Evolutionary conservation across 768 basidiomycete species (phyloP), one percentile per base, ranked within the genome.

Genomic region (Podaxis sp.): DNA sequence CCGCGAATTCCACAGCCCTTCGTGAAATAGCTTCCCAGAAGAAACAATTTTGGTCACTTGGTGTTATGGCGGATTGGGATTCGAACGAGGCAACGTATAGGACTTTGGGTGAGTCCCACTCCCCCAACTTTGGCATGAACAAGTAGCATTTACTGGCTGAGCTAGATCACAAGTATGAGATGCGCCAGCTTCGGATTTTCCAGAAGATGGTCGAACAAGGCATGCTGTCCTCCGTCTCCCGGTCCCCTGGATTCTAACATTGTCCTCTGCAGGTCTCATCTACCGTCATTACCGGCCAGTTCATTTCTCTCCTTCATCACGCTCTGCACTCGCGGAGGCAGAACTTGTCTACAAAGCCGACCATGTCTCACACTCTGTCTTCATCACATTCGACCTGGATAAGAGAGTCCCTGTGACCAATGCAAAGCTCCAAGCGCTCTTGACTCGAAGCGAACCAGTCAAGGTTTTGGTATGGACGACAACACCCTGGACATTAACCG

Each of bases 401-500:
- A 59, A 61, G 11, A 62, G 68, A 16, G 66, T 65, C 27, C 50
- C 61, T 36, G 60, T 57, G 59, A 62, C 64, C 38, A 67, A 64
- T 38, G 55, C 61, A 36, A 48, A 70, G 42, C 66, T 81, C 50
- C 73, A 70, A 23, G 60, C 74, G 14, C 61, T 79, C 14, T 55
- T 81, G 5, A 64, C 68, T 1, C 69, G 64, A 16, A 67, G 52
- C 2, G 64, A 68, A 11, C 70, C 72, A 1, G 72, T 88, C 10
- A 79, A 80, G 28, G 66, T 97, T 9, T 76, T 94, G 16, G 90
- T 96, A 3, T 99, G 96, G 96, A 98, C 96, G 2, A 98, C 96
- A 3, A 98, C 96, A 0, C 92, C 96, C 1, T 99, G 96, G 96
- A 98, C 93, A 3, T 75, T 98, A 50, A 93, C 91, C 4, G 92